Evolutionary conservation across 805 yeast genomes (phyloP), one percentile per base, ranked within the genome.

Genomic region (Candida easanensis): DNA sequence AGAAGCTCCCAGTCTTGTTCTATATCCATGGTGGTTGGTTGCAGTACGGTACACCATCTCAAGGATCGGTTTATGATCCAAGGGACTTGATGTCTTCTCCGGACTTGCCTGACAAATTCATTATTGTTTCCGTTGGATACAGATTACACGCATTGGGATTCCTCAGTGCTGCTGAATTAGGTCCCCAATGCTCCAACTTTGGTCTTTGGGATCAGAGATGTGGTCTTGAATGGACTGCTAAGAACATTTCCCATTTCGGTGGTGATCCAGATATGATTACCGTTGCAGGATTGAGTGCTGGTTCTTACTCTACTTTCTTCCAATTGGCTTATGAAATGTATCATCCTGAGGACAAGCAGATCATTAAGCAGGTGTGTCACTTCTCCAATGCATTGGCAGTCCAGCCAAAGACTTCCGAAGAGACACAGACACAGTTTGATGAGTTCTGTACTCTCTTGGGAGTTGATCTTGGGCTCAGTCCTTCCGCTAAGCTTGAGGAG

Each of bases 271-370:
- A 57, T 13, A 58, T 60, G 39, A 63, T 76, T 22, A 68, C 78
- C 0, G 61, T 73, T 31, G 64, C 68, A 25, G 80, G 80, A 5
- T 61, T 73, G 31, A 65, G 73, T 35, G 76, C 79, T 5, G 81
- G 80, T 3, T 60, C 70, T 16, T 63, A 67, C 42, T 65, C 71
- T 11, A 62, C 72, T 3, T 65, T 66, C 39, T 68, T 64, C 48
- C 75, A 71, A 46, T 41, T 70, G 25, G 68, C 68, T 4, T 70
- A 70, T 50, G 74, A 70, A 42, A 26, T 68, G 27, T 70, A 70
- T 48, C 67, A 70, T 37, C 69, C 70, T 3, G 63, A 66, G 30
- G 71, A 36, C 8, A 35, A 44, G 10, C 74, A 68, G 52, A 62
- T 69, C 33, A 69, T 70, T 46, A 68, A 69, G 48, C 65, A 65